Percentiles rank a stretch among this genome's conserved stretches.
These are phyloP conservation scores for Colletotrichum sublineola DNA, from an alignment of 2,329 filamentous ascomycete genomes.

Conservation along the genomic window DNA sequence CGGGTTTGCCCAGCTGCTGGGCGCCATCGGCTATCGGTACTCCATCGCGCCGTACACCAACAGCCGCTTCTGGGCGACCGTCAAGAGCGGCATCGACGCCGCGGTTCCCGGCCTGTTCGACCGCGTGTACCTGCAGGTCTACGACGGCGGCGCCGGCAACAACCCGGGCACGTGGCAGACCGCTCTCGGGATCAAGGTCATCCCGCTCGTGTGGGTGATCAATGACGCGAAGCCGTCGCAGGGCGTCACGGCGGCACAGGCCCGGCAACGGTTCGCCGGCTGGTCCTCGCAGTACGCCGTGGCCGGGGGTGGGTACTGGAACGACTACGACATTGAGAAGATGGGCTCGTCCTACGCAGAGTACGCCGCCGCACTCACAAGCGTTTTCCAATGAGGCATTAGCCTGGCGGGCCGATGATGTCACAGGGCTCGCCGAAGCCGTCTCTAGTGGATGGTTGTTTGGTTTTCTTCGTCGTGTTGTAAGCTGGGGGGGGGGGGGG, in stretches of 20 bases:
- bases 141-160: constrained; percentile 59
- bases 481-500: too few relatives aligned
- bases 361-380: constrained; percentile 48
- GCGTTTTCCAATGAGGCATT: constrained; percentile 44
- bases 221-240: constrained; percentile 61
- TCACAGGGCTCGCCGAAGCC: neutral
- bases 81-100: constrained; percentile 50
- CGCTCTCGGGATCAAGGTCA: constrained; percentile 55
- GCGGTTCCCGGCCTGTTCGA: constrained; percentile 52
- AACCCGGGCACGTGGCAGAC: constrained; percentile 55
- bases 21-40: constrained; percentile 56
- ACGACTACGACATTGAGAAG: constrained; percentile 62
- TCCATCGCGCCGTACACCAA: constrained; percentile 60
- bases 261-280: constrained; percentile 50
- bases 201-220: constrained; percentile 60
- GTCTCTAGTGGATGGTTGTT: neutral
- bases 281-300: constrained; percentile 52
- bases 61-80: constrained; percentile 52
- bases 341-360: constrained; percentile 55
- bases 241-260: constrained; percentile 54
- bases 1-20: constrained; percentile 58
- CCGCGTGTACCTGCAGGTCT: constrained; percentile 59
- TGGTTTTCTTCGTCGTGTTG: neutral
- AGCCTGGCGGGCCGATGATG: neutral
- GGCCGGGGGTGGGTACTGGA: constrained; percentile 60